These are phyloP conservation scores for Cryphonectria nitschkei DNA, from an alignment of 2,329 filamentous ascomycete genomes.

Conservation along the genomic window DNA sequence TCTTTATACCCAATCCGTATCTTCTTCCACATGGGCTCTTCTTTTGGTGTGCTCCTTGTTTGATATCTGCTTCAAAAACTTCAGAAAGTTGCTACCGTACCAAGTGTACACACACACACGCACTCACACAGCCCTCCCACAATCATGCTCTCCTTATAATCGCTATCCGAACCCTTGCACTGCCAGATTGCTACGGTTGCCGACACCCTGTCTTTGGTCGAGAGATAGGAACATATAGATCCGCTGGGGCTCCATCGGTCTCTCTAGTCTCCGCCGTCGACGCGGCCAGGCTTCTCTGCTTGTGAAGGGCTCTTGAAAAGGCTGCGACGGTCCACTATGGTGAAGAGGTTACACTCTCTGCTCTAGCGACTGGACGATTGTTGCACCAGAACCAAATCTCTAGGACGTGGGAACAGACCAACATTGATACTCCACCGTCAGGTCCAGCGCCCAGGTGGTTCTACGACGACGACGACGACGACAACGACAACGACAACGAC, in stretches of 20 bases:
- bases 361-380: not conserved
- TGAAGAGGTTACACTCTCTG: slow-evolving; percentile 5
- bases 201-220: not conserved
- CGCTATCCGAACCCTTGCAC: slow-evolving; percentile 3
- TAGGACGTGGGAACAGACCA: not conserved
- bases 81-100: slow-evolving; percentile 10
- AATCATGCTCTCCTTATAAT: slow-evolving; percentile 19
- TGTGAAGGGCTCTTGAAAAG: not conserved
- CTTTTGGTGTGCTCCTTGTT: slow-evolving; percentile 6
- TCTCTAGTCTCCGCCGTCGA: slow-evolving; percentile 1
- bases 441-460: not conserved
- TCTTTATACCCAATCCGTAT: slow-evolving; percentile 3
- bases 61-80: slow-evolving; percentile 21
- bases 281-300: slow-evolving; percentile 2
- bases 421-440: not conserved
- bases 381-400: not conserved
- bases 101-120: not conserved
- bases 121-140: not conserved
- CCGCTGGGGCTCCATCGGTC: not conserved
- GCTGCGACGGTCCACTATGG: slow-evolving; percentile 14
- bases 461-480: not conserved
- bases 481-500: not conserved
- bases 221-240: slow-evolving; percentile 14
- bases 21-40: slow-evolving; percentile 10
- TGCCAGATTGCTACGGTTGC: not conserved